A percentile compares a stretch with the other conserved stretches of the same genome.
Conservation (phyloP, 805 yeast species). For the Myxozyma kluyveri region DNA sequence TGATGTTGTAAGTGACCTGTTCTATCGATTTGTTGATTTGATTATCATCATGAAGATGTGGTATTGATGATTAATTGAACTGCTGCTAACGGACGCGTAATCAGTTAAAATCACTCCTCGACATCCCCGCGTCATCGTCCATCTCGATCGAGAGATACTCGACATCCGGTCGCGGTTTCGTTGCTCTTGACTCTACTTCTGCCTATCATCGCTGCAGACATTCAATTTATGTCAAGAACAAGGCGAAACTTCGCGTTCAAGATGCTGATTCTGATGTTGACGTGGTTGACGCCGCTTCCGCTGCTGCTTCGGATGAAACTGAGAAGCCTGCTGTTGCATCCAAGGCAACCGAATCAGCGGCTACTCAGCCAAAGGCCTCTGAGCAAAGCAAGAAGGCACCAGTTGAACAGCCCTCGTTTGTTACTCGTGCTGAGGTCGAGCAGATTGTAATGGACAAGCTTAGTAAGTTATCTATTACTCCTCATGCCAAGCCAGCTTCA, state of each 20-base stretch:
- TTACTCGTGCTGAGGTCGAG: neutral
- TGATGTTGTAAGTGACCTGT: constrained; percentile 1
- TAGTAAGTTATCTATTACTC: neutral
- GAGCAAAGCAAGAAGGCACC: neutral
- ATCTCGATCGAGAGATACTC: constrained; percentile 21
- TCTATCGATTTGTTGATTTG: neutral
- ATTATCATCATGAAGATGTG: neutral
- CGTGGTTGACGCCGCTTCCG: neutral
- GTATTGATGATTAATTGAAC: too few species aligned
- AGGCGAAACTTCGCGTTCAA: constrained; percentile 17
- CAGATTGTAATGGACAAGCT: neutral
- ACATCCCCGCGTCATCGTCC: constrained; percentile 8
- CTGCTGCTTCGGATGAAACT: neutral
- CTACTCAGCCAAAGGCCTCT: neutral
- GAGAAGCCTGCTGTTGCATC: neutral
- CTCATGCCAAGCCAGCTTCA: too few species aligned
- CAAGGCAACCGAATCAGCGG: neutral
- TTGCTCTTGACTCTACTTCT: constrained; percentile 10
- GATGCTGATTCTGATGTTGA: constrained; percentile 7
- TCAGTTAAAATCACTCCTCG: constrained; percentile 23
- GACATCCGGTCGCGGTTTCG: constrained; percentile 13
- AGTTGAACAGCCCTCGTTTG: neutral
- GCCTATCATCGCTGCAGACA: constrained; percentile 17
- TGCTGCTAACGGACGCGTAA: neutral
- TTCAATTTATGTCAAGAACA: constrained; percentile 21